Base-by-base conservation (phyloP, 1,284 basidiomycete species). In the Puccinia polysora region DNA sequence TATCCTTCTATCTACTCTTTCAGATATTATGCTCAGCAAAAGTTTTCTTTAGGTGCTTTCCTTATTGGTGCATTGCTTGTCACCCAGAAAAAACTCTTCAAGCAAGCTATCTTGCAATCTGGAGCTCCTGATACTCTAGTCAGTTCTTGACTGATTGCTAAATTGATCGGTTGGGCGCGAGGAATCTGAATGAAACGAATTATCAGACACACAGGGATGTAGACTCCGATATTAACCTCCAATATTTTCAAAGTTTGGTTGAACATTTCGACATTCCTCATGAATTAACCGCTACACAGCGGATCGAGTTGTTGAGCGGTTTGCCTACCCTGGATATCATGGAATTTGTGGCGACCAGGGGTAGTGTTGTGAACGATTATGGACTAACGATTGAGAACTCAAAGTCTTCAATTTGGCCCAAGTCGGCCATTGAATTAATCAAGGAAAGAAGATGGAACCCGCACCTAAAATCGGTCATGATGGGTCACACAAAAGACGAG, bases 31-130 rank as follows among this genome's bases (percentile, higher is more conserved):
- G 25, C 5, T 28, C 32, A 58, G 18, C 18, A 18, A n/a, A 43
- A 43, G 40, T 43, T 43, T 8, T 15, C 23, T 28, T 30, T 50
- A 70, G 68, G 68, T 43, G 68, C 53, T 40, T 47, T 40, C 28
- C 58, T 70, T n/a, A 50, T 70, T 23, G 55, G 56, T 20, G 55
- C 40, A 7, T 58, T 70, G 28, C 58, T 60, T 20, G 30, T 62
- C 25, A 59, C 45, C 18, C 58, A 60, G 58, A 55, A 70, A 53
- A 70, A 62, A 10, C 58, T 70, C 14, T 70, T 70, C 49, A 60
- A 62, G 43, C 55, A 62, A 25, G 68, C 68, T 36, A 70, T 70
- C 8, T 38, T 70, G 25, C 68, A 70, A 53, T 70, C 68, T 34
- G 68, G 68, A 2, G 36, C 49, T 53, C 56, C 68, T 25, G 68